These are phyloP conservation scores for Trypanosoma lewisi DNA, from an alignment of 208 protist species.

Conservation along the genomic window DNA sequence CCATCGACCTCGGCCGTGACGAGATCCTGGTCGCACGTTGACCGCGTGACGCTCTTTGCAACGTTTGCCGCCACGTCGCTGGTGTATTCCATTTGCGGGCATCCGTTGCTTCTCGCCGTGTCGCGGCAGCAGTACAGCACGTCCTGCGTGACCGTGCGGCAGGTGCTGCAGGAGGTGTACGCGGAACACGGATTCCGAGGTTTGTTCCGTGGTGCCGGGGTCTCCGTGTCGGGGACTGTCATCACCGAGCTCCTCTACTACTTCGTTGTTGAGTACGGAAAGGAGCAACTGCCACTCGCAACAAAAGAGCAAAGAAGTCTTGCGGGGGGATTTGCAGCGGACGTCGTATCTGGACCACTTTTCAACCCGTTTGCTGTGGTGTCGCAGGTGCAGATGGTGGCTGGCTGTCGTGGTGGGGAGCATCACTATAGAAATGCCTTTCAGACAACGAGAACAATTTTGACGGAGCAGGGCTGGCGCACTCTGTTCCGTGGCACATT, in stretches of 20 bases:
- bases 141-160: constrained; percentile 32
- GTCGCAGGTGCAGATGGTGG: constrained; percentile 86
- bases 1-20: constrained; percentile 64
- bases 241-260: constrained; percentile 81
- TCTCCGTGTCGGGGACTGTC: constrained; percentile 60
- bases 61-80: constrained; percentile 71
- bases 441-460: constrained; percentile 51
- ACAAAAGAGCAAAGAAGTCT: constrained; percentile 72
- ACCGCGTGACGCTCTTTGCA: constrained; percentile 54
- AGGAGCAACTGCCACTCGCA: constrained; percentile 63
- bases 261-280: constrained; percentile 67
- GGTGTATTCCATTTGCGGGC: constrained; percentile 56
- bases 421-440: constrained; percentile 74
- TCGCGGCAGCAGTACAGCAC: constrained; percentile 74
- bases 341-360: constrained; percentile 59
- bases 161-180: constrained; percentile 48
- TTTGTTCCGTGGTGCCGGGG: constrained; percentile 66
- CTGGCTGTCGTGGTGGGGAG: constrained; percentile 47
- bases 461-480: constrained; percentile 53
- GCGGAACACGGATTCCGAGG: constrained; percentile 46
- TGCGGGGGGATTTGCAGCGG: constrained; percentile 62
- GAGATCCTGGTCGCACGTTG: constrained; percentile 77
- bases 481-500: constrained; percentile 72
- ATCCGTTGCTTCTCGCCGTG: constrained; percentile 76
- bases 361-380: constrained; percentile 84